Conservation (phyloP, 345 rosid species). For the Citrus sp. region DNA sequence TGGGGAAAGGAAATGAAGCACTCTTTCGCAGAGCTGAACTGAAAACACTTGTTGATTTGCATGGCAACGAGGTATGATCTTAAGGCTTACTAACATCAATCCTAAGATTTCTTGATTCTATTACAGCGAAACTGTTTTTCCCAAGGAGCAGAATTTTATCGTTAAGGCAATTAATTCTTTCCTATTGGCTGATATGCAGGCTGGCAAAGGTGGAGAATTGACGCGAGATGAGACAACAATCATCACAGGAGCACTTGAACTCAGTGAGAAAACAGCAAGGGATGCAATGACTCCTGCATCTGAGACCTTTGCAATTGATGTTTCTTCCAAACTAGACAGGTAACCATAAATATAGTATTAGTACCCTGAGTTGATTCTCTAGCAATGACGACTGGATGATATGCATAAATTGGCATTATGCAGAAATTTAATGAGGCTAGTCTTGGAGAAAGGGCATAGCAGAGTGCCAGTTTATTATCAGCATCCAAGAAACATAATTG, state of each 20-base stretch:
- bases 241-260: conserved; percentile 67
- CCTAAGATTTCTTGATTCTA: not conserved
- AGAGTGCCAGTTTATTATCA: conserved; percentile 64
- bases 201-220: conserved; percentile 74
- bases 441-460: conserved; percentile 71
- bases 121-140: not conserved
- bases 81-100: not conserved
- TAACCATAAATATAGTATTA: not conserved
- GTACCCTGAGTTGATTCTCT: not conserved
- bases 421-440: conserved; percentile 52
- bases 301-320: conserved; percentile 53
- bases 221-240: conserved; percentile 73
- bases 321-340: conserved; percentile 60
- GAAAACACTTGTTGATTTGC: conserved; percentile 62
- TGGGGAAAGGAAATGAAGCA: conserved; percentile 55
- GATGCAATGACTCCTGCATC: conserved; percentile 67
- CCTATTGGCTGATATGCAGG: conserved; percentile 27
- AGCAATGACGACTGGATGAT: not conserved
- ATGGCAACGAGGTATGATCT: conserved; percentile 56
- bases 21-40: conserved; percentile 64
- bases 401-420: not conserved
- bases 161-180: not conserved
- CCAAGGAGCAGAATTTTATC: not conserved
- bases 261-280: conserved; percentile 49
- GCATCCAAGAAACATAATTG: conserved; percentile 57